Evolutionary conservation across 495 filamentous ascomycete species (phyloP), one percentile per base, ranked within the genome.

Genomic region (Penicillium pulvis): DNA sequence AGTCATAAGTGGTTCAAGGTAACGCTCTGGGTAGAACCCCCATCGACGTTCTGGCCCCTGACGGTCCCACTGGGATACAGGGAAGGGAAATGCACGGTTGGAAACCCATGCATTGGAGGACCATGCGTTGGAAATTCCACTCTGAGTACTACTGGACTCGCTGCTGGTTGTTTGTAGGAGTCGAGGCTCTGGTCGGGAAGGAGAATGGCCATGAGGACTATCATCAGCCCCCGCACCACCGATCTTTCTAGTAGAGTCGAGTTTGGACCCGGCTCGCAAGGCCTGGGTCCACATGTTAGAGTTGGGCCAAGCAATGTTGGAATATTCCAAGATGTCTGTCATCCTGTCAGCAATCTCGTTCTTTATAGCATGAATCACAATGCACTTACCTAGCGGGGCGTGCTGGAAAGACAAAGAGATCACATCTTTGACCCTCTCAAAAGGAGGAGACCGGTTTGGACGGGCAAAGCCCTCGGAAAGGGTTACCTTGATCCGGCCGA

Each of bases 351-450:
- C 28, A 19, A 53, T 6, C n/a, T 30, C 2, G 36, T n/a, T 24
- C 3, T 17, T 51, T 51, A 19, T 0, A 26, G 23, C 45, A 30
- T 36, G 16, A 9, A 30, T 30, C 3, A 8, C 11, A 4, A 14
- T 9, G 6, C 50, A 55, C 79, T 69, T 74, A 93, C 91, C 80
- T 26, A 90, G 71, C 6, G 92, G 92, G 47, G 89, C 91, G 81
- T 93, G 90, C 66, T 94, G 90, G 62, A 95, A 96, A 7, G 91
- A 87, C 68, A 96, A 92, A 6, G 81, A 81, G 47, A 93, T 83
- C 23, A 91, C 67, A 69, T 92, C 89, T 63, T 86, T 89, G 61
- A 90, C 79, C 43, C 86, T 75, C 62, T 91, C 86, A 56, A 92
- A 88, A 1, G 84, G 84, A 11, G 71, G 74, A n/a, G 64, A 70